phyloP scores from a whole-genome alignment of 345 rosid genomes.

The Sonneratia alba region DNA sequence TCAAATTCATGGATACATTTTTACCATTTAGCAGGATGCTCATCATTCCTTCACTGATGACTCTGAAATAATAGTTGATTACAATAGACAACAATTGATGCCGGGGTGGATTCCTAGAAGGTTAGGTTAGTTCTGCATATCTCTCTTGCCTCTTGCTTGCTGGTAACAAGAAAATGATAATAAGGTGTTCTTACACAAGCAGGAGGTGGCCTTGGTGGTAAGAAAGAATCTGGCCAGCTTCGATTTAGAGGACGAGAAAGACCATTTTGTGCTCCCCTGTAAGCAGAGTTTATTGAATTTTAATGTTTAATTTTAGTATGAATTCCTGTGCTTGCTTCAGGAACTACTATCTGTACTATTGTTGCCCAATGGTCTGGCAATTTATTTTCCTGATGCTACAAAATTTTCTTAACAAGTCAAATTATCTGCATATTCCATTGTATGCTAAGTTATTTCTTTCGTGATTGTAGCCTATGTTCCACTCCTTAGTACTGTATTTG shows the following conservation, averaged over 20 bases:
- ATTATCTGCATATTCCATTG: not conserved
- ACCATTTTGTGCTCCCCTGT: slow-evolving; percentile 96
- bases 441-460: not conserved
- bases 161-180: not conserved
- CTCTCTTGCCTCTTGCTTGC: slow-evolving; percentile 3
- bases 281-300: slow-evolving; percentile 15
- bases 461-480: no score
- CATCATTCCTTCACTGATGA: slow-evolving; percentile 70
- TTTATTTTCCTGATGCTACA: not conserved
- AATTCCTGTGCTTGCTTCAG: not conserved
- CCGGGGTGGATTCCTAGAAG: slow-evolving; percentile 99
- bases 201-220: slow-evolving; percentile 99
- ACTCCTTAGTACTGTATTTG: not conserved
- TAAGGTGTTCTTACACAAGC: slow-evolving; percentile 1
- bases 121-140: slow-evolving; percentile 48
- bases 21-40: slow-evolving; percentile 45
- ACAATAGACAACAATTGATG: slow-evolving; percentile 76
- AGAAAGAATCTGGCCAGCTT: slow-evolving; percentile 89
- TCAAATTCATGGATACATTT: not conserved
- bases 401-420: not conserved
- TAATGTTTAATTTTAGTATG: not conserved
- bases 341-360: not conserved
- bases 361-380: not conserved
- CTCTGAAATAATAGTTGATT: slow-evolving; percentile 76
- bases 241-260: slow-evolving; percentile 96